Percentiles rank a stretch among this genome's conserved stretches.
Conservation (phyloP, 176 grass and related monocot species). For the Oryza rufipogon region DNA sequence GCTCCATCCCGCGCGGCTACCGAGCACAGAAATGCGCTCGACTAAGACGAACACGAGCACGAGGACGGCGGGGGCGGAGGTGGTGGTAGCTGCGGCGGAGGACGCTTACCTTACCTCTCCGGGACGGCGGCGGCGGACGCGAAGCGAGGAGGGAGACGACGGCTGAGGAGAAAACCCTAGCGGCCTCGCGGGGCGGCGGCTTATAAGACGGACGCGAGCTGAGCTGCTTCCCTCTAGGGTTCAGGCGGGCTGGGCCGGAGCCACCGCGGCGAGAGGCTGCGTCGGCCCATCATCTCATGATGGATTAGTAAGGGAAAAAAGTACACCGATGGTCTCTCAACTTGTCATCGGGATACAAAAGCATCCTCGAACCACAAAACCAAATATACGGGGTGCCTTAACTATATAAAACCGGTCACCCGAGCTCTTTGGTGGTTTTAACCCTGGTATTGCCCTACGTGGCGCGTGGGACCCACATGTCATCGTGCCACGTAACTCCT, state of each 20-base stretch:
- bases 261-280: too few species aligned
- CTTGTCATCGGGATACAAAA: too few species aligned
- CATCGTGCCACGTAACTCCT: too few species aligned
- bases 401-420: too few species aligned
- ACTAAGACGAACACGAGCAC: neutral
- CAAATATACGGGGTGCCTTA: too few species aligned
- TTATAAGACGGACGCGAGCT: conserved; percentile 35
- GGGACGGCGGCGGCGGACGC: conserved; percentile 1
- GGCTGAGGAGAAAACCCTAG: conserved; percentile 55
- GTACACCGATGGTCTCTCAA: too few species aligned
- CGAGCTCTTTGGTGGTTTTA: too few species aligned
- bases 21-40: neutral
- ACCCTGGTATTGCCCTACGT: too few species aligned
- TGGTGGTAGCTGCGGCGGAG: neutral
- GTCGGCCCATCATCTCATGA: neutral
- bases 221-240: neutral
- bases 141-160: conserved; percentile 20
- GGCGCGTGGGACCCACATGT: too few species aligned
- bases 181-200: neutral
- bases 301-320: too few species aligned
- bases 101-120: conserved; percentile 34
- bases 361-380: too few species aligned
- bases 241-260: neutral
- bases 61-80: neutral
- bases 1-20: neutral